phyloP scores from a whole-genome alignment of 1,284 basidiomycete genomes.

The Trichosporon faecale region DNA sequence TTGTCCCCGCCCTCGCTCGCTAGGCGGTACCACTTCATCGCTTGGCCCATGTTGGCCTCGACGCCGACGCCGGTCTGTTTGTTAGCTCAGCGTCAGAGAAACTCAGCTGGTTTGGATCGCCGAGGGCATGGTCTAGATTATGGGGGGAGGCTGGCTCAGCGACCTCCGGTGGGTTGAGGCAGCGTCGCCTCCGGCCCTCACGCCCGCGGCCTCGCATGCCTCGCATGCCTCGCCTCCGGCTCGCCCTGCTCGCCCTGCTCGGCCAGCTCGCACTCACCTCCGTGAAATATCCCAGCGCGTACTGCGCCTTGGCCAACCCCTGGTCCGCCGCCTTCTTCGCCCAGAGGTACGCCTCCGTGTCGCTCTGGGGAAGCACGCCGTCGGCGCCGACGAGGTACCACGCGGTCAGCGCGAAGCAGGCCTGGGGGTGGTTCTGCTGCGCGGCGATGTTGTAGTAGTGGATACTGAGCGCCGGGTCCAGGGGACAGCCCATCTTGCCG shows the following conservation, averaged over 20 bases:
- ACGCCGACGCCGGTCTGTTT: conserved; percentile 74
- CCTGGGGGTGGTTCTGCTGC: conserved; percentile 93
- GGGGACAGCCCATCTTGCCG: conserved; percentile 97
- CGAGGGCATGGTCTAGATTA: too few species aligned
- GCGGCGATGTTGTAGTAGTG: conserved; percentile 99
- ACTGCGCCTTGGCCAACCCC: conserved; percentile 89
- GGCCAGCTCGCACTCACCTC: conserved; percentile 60
- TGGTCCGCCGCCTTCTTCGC: conserved; percentile 83
- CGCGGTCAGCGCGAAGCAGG: conserved; percentile 95
- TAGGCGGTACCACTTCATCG: conserved; percentile 78
- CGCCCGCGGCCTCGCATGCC: too few species aligned
- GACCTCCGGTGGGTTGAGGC: too few species aligned
- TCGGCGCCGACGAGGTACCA: conserved; percentile 99
- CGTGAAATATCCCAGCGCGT: conserved; percentile 94
- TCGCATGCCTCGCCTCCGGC: too few species aligned
- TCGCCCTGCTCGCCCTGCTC: too few species aligned
- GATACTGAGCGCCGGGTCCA: conserved; percentile 92
- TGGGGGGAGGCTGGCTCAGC: too few species aligned
- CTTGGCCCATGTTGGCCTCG: conserved; percentile 63
- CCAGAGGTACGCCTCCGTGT: conserved; percentile 96
- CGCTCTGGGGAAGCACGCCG: conserved; percentile 93
- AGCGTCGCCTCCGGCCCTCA: too few species aligned
- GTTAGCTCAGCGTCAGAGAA: conserved; percentile 14
- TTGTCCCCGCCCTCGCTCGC: conserved; percentile 94
- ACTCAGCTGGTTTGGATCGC: too few species aligned